These are phyloP conservation scores for Plasmodium gaboni DNA, from an alignment of 169 alveolate species.

Conservation along the genomic window DNA sequence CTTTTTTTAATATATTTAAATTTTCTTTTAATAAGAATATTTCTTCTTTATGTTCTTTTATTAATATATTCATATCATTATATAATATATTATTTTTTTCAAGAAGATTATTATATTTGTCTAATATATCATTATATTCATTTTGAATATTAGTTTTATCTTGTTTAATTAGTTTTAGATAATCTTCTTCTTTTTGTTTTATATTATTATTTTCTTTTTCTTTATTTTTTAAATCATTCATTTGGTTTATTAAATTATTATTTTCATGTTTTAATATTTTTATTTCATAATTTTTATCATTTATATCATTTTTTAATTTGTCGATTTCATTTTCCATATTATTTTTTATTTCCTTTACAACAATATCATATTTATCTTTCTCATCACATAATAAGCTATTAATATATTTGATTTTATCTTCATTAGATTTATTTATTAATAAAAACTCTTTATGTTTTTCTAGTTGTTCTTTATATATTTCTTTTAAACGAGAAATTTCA, in stretches of 20 bases:
- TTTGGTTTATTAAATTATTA: slow-evolving; percentile 2
- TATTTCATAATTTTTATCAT: slow-evolving; percentile 27
- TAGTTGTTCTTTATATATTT: slow-evolving; percentile 36
- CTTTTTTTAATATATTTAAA: slow-evolving; percentile 30
- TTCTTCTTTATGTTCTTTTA: slow-evolving; percentile 22
- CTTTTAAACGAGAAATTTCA: slow-evolving; percentile 24
- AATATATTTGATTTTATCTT: slow-evolving; percentile 32
- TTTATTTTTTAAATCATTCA: not conserved
- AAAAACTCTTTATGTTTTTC: slow-evolving; percentile 70
- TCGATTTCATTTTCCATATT: slow-evolving; percentile 17
- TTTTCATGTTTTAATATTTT: slow-evolving; percentile 11
- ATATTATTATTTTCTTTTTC: slow-evolving; percentile 16
- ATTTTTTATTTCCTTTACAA: slow-evolving; percentile 22
- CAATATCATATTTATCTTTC: slow-evolving; percentile 36
- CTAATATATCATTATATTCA: slow-evolving; percentile 4
- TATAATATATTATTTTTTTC: slow-evolving; percentile 24
- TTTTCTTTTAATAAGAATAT: slow-evolving; percentile 19
- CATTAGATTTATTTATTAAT: slow-evolving; percentile 17
- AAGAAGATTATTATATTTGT: slow-evolving; percentile 19
- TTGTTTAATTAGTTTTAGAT: slow-evolving; percentile 4
- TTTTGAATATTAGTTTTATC: slow-evolving; percentile 36
- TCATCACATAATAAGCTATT: slow-evolving; percentile 8
- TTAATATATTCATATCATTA: slow-evolving; percentile 12
- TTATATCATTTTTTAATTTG: not conserved
- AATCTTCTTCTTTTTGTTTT: slow-evolving; percentile 54